Percentiles rank a stretch among this genome's conserved stretches.
Conservation (phyloP, 2,329 filamentous ascomycete species). For the Cyphellophora attinorum region DNA sequence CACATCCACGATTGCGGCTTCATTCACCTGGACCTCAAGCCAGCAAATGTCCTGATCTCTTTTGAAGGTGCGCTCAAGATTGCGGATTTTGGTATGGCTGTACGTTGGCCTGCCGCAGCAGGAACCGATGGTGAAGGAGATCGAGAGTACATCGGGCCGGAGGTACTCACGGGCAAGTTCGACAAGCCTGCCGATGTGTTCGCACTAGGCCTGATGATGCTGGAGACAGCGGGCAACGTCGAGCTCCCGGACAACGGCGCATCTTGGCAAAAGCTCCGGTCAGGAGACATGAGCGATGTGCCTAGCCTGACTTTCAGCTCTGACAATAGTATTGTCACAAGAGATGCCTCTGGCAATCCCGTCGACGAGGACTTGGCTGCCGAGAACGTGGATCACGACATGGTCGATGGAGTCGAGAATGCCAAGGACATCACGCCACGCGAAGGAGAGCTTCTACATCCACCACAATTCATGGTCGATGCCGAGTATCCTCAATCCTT, state of each 20-base stretch:
- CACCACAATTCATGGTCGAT: constrained; percentile 85
- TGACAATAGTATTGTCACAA: constrained; percentile 57
- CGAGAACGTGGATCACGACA: constrained; percentile 34
- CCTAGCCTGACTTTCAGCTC: constrained; percentile 76
- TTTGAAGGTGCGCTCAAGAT: constrained; percentile 59
- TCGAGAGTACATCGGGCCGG: constrained; percentile 89
- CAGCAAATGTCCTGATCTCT: constrained; percentile 56
- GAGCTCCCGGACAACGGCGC: constrained; percentile 86
- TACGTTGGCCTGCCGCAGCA: constrained; percentile 63
- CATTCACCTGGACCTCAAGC: constrained; percentile 58
- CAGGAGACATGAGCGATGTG: constrained; percentile 80
- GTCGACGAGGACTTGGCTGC: constrained; percentile 37
- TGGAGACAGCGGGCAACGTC: constrained; percentile 91
- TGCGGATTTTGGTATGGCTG: constrained; percentile 63
- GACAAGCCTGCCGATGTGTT: constrained; percentile 92
- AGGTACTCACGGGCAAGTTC: constrained; percentile 76
- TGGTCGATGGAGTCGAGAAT: constrained; percentile 25
- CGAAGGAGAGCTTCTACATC: constrained; percentile 52
- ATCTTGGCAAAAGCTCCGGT: constrained; percentile 81
- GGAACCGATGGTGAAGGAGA: constrained; percentile 87
- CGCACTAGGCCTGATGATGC: constrained; percentile 83
- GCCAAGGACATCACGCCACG: constrained; percentile 26
- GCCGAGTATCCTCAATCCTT: constrained; percentile 62
- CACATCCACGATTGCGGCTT: constrained; percentile 85
- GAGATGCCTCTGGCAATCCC: constrained; percentile 66